Evolutionary conservation across 2,329 filamentous ascomycete species (phyloP), one percentile per base, ranked within the genome.

Genomic region (Botrytis fragariae): DNA sequence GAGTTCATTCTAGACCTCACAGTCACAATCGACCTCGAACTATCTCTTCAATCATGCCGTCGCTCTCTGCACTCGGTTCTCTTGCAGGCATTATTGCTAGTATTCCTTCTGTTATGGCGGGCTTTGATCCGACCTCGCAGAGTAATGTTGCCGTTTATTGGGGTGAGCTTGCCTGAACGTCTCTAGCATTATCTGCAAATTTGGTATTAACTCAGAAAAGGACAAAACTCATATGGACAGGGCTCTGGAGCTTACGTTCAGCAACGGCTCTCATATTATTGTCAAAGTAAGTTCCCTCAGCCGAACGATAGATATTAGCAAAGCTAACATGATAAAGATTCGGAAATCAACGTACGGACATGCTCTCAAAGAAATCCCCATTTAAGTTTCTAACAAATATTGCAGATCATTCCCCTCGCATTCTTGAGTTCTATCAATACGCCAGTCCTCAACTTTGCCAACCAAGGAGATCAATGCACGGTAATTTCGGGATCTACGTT

Each of bases 71-170:
- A 8, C 37, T 65, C 7, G 71, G 71, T 48, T 82, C 48, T 74
- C 77, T 63, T 74, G 75, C 79, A 4, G 76, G 79, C 57, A 76
- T 81, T 72, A 64, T 82, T 45, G 79, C 80, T 59, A 78, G 77
- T 62, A 60, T 84, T 48, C 77, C 80, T 51, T 77, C 77, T 70
- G 81, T 78, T 18, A 78, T 81, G 76, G 84, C 83, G 25, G 82
- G 80, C 37, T 81, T 88, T 76, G 82, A 85, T 74, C 74, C 86
- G 7, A 79, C 78, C n/a, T 84, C 85, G 1, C 77, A 79, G 2
- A 83, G 80, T 68, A 92, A 91, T 77, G 79, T 92, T 71, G 89
- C 87, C 39, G 84, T 92, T 2, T 93, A 93, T 80, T 93, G 90
- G 90, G 91, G 90, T 83, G 81, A 77, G 81, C 44, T 14, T 39